Conservation (phyloP, 2,329 filamentous ascomycete species). For the Sporothrix curviconia region DNA sequence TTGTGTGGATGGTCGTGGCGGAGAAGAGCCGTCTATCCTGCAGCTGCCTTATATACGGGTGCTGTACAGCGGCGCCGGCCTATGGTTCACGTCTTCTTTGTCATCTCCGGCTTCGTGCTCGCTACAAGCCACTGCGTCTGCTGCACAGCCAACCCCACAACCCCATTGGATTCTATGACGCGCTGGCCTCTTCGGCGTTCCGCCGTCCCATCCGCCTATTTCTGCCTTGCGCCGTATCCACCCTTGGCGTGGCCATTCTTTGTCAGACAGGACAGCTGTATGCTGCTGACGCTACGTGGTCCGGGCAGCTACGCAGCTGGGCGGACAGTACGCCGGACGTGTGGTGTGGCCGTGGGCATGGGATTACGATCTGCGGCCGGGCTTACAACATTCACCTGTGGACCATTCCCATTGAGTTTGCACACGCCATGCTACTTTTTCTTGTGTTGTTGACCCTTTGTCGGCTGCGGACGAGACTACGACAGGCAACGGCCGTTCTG, state of each 20-base stretch:
- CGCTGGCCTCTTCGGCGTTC: slow-evolving; percentile 41
- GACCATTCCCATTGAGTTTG: slow-evolving; percentile 44
- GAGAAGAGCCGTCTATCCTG: slow-evolving; percentile 29
- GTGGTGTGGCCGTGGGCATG: slow-evolving; percentile 32
- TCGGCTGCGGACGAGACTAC: slow-evolving; percentile 27
- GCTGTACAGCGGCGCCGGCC: slow-evolving; percentile 38
- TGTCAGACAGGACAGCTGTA: slow-evolving; percentile 27
- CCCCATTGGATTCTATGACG: slow-evolving; percentile 30
- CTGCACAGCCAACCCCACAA: slow-evolving; percentile 31
- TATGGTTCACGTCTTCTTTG: slow-evolving; percentile 47
- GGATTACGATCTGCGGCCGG: slow-evolving; percentile 29
- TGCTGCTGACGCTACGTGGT: slow-evolving; percentile 22
- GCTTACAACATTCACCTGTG: slow-evolving; percentile 41
- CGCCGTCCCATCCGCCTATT: slow-evolving; percentile 41
- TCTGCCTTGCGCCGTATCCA: slow-evolving; percentile 38
- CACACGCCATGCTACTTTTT: slow-evolving; percentile 39
- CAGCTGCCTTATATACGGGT: slow-evolving; percentile 41
- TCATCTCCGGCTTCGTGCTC: slow-evolving; percentile 44
- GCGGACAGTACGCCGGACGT: slow-evolving; percentile 26
- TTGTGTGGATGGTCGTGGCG: no score
- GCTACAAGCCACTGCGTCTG: slow-evolving; percentile 38
- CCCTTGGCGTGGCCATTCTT: slow-evolving; percentile 33
- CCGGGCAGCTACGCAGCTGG: slow-evolving; percentile 28
- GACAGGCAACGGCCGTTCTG: slow-evolving; percentile 26
- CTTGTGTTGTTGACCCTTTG: slow-evolving; percentile 33